Evolutionary conservation across 192 early-diverging fungal species (phyloP).

Genomic region (Coemansia reversa): DNA sequence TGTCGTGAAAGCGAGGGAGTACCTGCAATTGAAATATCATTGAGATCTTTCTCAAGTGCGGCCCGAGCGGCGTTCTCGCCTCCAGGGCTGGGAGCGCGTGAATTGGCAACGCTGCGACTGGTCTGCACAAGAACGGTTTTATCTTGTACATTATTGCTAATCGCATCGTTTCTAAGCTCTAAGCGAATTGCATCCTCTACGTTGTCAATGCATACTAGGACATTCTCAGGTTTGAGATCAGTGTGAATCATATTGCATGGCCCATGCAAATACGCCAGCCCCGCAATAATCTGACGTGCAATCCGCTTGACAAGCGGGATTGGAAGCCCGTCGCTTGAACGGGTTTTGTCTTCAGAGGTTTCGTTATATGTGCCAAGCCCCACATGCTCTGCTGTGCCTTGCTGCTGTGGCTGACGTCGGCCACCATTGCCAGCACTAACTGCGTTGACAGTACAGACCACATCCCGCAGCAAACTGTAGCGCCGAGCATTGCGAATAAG

Average conservation of each 20-base stretch:
- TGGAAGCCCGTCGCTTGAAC: conserved; percentile 69
- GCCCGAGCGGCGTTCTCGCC: not conserved
- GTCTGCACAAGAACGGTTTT: conserved; percentile 28
- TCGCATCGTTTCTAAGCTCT: conserved; percentile 36
- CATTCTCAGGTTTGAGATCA: conserved; percentile 97
- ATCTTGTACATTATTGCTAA: not conserved
- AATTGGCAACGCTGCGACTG: conserved; percentile 54
- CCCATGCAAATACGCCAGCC: conserved; percentile 90
- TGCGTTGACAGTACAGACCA: conserved; percentile 19
- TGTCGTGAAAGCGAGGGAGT: conserved; percentile 19
- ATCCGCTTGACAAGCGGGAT: conserved; percentile 86
- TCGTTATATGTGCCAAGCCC: conserved; percentile 12
- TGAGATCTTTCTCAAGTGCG: conserved; percentile 61
- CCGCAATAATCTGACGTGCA: conserved; percentile 84
- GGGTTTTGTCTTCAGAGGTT: conserved; percentile 19
- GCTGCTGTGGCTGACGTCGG: not conserved
- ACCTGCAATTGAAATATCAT: conserved; percentile 64
- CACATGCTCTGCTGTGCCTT: conserved; percentile 3
- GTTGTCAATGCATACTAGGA: conserved; percentile 87
- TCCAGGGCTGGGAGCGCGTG: conserved; percentile 47
- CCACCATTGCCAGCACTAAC: conserved; percentile 21
- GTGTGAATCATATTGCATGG: conserved; percentile 97
- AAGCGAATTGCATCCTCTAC: conserved; percentile 74
- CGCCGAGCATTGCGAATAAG: conserved; percentile 68
- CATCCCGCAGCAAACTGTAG: conserved; percentile 41